Conservation (phyloP, 2,329 filamentous ascomycete genomes). For the Rhynchosporium agropyri region DNA sequence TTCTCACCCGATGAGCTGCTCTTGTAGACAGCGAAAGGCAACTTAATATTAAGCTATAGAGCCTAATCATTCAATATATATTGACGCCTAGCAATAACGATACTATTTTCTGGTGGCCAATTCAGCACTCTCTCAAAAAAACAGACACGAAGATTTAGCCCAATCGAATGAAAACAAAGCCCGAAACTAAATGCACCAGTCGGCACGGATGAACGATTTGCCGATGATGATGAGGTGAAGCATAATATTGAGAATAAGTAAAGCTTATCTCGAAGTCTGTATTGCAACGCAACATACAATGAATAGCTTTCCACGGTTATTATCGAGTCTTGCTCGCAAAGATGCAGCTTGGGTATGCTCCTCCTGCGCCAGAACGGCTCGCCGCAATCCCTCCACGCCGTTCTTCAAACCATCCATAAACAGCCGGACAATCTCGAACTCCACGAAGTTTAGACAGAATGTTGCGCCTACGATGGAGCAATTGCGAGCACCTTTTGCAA, state of each 20-base stretch:
- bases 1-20: no score
- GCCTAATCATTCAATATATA: no score
- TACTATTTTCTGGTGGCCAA: no score
- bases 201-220: constrained; percentile 26
- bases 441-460: constrained; percentile 38
- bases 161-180: neutral
- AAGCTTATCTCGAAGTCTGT: constrained; percentile 15
- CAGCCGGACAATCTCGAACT: constrained; percentile 33
- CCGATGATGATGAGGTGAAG: constrained; percentile 16
- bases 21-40: no score
- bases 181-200: neutral
- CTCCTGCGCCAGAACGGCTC: constrained; percentile 34
- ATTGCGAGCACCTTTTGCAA: constrained; percentile 63
- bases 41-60: no score
- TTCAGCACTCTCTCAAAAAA: no score
- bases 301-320: constrained; percentile 33
- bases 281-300: constrained; percentile 24
- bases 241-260: constrained; percentile 20
- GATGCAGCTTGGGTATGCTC: constrained; percentile 40
- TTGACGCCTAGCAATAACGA: no score
- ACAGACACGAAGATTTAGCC: no score
- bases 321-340: constrained; percentile 32
- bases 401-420: constrained; percentile 37
- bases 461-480: constrained; percentile 62
- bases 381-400: constrained; percentile 24